These are phyloP conservation scores for Rhodotorula sp. DNA, from an alignment of 1,284 basidiomycete genomes.

Conservation along the genomic window DNA sequence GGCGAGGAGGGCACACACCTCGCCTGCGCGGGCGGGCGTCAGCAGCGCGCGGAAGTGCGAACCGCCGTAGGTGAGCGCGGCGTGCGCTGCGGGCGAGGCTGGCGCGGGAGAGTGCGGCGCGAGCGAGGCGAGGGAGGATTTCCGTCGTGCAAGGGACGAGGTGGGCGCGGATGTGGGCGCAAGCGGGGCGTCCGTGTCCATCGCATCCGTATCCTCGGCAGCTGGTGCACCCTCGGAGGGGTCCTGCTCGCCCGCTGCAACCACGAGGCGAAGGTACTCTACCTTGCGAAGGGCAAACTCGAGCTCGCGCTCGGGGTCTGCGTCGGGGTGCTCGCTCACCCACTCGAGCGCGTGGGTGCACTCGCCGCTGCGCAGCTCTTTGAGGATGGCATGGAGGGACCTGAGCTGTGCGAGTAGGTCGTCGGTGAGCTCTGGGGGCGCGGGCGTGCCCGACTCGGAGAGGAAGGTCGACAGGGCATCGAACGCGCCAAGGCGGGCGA, in stretches of 20 bases:
- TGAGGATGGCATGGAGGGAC: constrained; percentile 72
- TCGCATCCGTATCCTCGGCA: not conserved
- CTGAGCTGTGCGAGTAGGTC: constrained; percentile 50
- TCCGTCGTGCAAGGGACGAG: constrained; percentile 47
- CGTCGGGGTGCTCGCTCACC: constrained; percentile 46
- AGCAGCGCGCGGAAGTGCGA: constrained; percentile 64
- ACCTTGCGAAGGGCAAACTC: constrained; percentile 32
- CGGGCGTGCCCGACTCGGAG: constrained; percentile 40
- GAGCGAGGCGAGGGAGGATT: constrained; percentile 46
- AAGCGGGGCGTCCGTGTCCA: constrained; percentile 22
- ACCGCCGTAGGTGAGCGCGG: constrained; percentile 75
- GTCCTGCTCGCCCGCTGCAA: not conserved
- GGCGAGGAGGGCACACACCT: constrained; percentile 70
- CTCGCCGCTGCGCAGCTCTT: constrained; percentile 66
- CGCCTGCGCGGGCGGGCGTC: constrained; percentile 64
- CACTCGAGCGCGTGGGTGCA: constrained; percentile 73
- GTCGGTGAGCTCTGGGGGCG: constrained; percentile 47
- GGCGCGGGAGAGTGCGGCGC: constrained; percentile 27
- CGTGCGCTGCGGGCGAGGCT: constrained; percentile 39
- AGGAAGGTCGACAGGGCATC: constrained; percentile 71
- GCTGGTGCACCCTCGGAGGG: not conserved
- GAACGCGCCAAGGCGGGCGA: constrained; percentile 77
- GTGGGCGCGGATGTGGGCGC: constrained; percentile 45
- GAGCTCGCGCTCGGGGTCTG: constrained; percentile 11
- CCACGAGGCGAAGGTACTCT: constrained; percentile 25